A percentile compares a stretch with the other conserved stretches of the same genome.
Conservation (phyloP, 2,329 filamentous ascomycete species). For the Phoma sp. region DNA sequence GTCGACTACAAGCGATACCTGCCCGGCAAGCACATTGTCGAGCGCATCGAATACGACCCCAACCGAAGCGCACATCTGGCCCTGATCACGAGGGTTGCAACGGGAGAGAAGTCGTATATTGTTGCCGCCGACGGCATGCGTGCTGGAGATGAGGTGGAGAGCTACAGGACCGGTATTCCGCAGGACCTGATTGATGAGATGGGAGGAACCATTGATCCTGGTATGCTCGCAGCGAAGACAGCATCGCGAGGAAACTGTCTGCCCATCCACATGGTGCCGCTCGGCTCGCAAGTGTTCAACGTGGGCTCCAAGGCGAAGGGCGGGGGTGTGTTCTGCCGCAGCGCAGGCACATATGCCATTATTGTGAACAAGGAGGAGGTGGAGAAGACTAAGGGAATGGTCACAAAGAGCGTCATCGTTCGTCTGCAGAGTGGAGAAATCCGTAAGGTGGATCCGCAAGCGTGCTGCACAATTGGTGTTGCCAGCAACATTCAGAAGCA, state of each 20-base stretch:
- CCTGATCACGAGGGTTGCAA: conserved; percentile 76
- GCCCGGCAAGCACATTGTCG: conserved; percentile 84
- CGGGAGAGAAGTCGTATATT: conserved; percentile 83
- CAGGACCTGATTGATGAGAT: conserved; percentile 85
- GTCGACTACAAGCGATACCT: conserved; percentile 84
- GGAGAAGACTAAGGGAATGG: conserved; percentile 64
- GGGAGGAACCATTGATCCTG: conserved; percentile 91
- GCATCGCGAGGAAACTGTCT: conserved; percentile 94
- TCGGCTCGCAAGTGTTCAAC: conserved; percentile 92
- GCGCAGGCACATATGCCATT: conserved; percentile 89
- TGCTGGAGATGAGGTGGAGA: conserved; percentile 89
- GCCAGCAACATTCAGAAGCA: conserved; percentile 93
- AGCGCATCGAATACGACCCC: conserved; percentile 95
- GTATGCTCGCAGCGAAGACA: conserved; percentile 93
- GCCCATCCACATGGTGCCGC: conserved; percentile 92
- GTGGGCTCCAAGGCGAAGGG: conserved; percentile 76
- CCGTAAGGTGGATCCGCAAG: conserved; percentile 85
- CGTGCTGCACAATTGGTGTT: conserved; percentile 91
- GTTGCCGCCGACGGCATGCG: conserved; percentile 94
- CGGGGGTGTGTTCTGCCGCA: conserved; percentile 89
- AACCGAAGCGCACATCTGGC: conserved; percentile 93
- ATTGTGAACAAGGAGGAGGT: conserved; percentile 85
- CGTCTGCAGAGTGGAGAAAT: conserved; percentile 92
- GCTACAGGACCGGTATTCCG: conserved; percentile 88
- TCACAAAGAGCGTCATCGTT: conserved; percentile 80